Conservation (phyloP, 169 alveolate species). For the Eimeria sp. region DNA sequence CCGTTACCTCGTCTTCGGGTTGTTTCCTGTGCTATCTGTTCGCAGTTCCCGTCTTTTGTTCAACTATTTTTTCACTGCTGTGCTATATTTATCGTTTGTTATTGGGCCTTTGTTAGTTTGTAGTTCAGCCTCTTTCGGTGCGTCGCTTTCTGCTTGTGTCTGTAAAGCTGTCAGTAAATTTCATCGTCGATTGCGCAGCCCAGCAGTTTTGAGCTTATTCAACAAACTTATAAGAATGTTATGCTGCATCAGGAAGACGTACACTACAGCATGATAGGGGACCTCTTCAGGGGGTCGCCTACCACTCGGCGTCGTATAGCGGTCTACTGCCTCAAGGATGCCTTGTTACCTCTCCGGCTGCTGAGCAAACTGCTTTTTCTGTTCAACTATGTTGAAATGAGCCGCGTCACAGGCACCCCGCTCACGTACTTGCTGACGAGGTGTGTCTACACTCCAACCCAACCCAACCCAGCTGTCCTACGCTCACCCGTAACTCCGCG, state of each 20-base stretch:
- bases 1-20: background rate
- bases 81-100: too few relatives aligned
- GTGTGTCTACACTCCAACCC: background rate
- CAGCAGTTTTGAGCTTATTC: too few relatives aligned
- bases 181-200: background rate
- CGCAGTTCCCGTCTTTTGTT: background rate
- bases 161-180: too few relatives aligned
- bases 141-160: too few relatives aligned
- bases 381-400: constrained; percentile 99
- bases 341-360: constrained; percentile 97
- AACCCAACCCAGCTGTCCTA: background rate
- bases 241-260: constrained; percentile 96
- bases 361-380: constrained; percentile 97
- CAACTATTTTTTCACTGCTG: too few relatives aligned
- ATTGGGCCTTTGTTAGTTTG: background rate
- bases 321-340: constrained; percentile 99
- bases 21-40: background rate
- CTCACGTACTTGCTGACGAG: constrained; percentile 91
- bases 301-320: constrained; percentile 99
- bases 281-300: constrained; percentile 95
- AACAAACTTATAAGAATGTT: too few relatives aligned
- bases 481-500: background rate
- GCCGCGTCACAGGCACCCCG: constrained; percentile 99
- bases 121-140: too few relatives aligned
- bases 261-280: constrained; percentile 98